Evolutionary conservation across 2,329 filamentous ascomycete species (phyloP).

Genomic region (Aureobasidium melanogenum): DNA sequence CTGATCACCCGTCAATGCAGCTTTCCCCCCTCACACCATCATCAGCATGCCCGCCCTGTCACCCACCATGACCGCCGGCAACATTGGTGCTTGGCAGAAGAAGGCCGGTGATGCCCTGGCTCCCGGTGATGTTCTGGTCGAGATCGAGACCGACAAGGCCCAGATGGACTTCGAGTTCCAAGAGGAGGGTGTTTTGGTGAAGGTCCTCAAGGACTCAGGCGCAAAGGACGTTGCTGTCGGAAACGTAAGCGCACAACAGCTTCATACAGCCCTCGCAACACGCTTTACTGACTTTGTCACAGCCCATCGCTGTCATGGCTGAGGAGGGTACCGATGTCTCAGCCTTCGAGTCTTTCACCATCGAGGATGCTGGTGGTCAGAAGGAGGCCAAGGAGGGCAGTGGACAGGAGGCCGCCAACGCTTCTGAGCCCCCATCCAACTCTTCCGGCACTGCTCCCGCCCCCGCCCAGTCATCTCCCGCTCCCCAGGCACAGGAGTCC

Average conservation of each 20-base stretch:
- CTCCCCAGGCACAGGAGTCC: constrained; percentile 58
- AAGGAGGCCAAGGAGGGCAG: constrained; percentile 53
- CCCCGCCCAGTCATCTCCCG: constrained; percentile 36
- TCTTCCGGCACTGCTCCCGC: constrained; percentile 51
- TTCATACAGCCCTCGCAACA: neutral
- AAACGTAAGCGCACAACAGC: constrained; percentile 53
- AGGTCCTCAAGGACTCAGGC: constrained; percentile 85
- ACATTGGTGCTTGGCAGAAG: constrained; percentile 97
- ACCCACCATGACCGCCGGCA: constrained; percentile 93
- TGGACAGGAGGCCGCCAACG: constrained; percentile 55
- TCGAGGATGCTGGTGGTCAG: constrained; percentile 85
- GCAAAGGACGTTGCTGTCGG: constrained; percentile 92
- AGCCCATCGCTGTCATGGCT: constrained; percentile 94
- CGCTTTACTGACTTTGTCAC: constrained; percentile 10
- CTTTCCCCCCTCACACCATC: constrained; percentile 88
- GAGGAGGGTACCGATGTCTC: constrained; percentile 82
- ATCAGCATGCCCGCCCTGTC: constrained; percentile 98
- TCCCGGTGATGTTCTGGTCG: constrained; percentile 90
- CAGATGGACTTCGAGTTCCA: constrained; percentile 99
- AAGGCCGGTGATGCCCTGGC: constrained; percentile 79
- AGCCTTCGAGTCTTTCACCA: constrained; percentile 79
- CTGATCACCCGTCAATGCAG: constrained; percentile 43
- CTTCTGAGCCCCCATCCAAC: constrained; percentile 51
- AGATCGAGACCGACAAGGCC: constrained; percentile 93
- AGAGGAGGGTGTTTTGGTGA: constrained; percentile 91